Base-by-base conservation (phyloP, 2,329 filamentous ascomycete species). In the Bipolaris gigantea region DNA sequence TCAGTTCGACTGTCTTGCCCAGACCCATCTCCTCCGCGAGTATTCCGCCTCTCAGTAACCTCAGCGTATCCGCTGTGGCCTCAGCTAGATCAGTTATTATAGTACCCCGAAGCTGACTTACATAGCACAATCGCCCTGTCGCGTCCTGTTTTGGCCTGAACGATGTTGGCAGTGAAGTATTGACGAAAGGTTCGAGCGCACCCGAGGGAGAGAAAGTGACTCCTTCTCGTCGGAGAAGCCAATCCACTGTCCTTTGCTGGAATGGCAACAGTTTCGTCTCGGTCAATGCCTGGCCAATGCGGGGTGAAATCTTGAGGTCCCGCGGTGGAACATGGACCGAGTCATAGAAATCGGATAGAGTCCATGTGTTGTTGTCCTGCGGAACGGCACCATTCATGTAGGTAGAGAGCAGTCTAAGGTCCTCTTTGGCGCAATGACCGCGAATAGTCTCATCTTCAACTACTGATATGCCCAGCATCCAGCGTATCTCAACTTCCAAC, bases 11-110 rank as follows among this genome's bases (percentile, higher is more conserved):
- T 0, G 89, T 93, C 71, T 93, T 93, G 1, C 89, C 89, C 1
- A 93, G 77, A 0, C 89, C 89, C 89, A 93, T 93, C 71, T 93
- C 89, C 66, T 93, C 89, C 0, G 88, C 85, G 5, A 93, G 76
- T 43, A 91, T 86, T 0, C 89, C 89, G 2, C 85, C 85, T 33
- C 66, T 73, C 2, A 80, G 53, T 15, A 64, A 84, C 75, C 19
- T 71, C 55, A 40, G 49, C 8, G 64, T 56, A 50, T 75, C 68
- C 10, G 41, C 52, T 32, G 72, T 70, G 50, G 84, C 85, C 2
- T 74, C 64, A 0, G 67, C 56, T 8, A 77, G 55, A 64, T 88
- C 79, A 34, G 76, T 76, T 1, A 83, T 80, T 4, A 86, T 77
- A 13, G 84, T 73, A 23, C 87, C 84, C 47, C 87, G 84, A 0